A percentile compares a stretch with the other conserved stretches of the same genome.
These are phyloP conservation scores for Aspergillus felis DNA, from an alignment of 2,329 filamentous ascomycete species.

Conservation along the genomic window DNA sequence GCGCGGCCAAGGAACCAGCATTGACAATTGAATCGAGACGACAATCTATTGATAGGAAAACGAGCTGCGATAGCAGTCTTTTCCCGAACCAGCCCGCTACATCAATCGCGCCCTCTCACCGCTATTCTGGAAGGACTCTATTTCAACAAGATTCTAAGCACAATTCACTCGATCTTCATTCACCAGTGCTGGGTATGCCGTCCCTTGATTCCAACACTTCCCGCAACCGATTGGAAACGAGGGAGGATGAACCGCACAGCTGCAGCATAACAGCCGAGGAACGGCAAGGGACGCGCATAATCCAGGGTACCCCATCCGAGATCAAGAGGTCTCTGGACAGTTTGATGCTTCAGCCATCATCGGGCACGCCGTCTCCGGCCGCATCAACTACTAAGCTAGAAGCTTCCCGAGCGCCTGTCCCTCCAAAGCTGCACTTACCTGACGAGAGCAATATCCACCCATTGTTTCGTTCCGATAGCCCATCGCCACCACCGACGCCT, in stretches of 20 bases:
- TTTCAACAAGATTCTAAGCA: slow-evolving; percentile 21
- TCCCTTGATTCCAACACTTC: slow-evolving; percentile 7
- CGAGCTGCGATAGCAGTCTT: slow-evolving; percentile 8
- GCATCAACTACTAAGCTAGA: slow-evolving; percentile 17
- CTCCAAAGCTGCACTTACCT: slow-evolving; percentile 17
- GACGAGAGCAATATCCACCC: slow-evolving; percentile 56
- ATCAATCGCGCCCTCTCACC: slow-evolving; percentile 25
- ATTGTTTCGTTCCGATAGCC: slow-evolving; percentile 53
- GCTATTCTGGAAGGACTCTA: slow-evolving; percentile 30
- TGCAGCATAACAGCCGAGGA: slow-evolving; percentile 6
- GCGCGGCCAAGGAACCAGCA: slow-evolving; percentile 6
- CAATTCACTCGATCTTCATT: slow-evolving; percentile 20
- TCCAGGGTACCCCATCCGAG: slow-evolving; percentile 13
- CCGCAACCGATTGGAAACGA: slow-evolving; percentile 1
- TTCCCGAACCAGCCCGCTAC: slow-evolving; percentile 14
- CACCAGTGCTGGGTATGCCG: slow-evolving; percentile 6
- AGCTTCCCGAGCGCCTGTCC: slow-evolving; percentile 9
- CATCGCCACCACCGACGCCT: slow-evolving; percentile 49
- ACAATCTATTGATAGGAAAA: slow-evolving; percentile 10
- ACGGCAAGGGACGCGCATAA: neutral
- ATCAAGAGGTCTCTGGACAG: slow-evolving; percentile 25
- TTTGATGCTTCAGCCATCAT: slow-evolving; percentile 17
- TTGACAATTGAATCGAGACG: slow-evolving; percentile 10
- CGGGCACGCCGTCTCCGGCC: slow-evolving; percentile 15
- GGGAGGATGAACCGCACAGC: slow-evolving; percentile 8